Evolutionary conservation across 495 filamentous ascomycete species (phyloP), one percentile per base, ranked within the genome.

Genomic region (Lineolata rhizophorae): DNA sequence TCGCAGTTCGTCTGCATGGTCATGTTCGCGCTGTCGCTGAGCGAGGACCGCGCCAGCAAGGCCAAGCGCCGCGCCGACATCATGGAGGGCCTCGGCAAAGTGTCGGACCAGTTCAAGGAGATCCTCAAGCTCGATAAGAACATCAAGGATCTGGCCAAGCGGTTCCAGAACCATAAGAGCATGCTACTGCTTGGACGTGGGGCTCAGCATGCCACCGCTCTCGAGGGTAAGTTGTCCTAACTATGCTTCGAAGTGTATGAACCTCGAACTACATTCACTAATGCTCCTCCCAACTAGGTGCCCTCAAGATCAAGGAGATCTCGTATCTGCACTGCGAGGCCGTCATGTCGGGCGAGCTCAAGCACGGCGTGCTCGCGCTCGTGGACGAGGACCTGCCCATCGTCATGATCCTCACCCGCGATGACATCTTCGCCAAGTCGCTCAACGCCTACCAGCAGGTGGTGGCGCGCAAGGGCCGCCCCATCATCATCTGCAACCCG

Each of bases 391-490:
- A 91, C 53, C 67, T 97, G 18, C 87, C 87, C 35, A 97, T 97
- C 53, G 92, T 97, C 60, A 97, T 97, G 87, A 94, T 97, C 43
- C 61, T 97, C 20, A 97, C 87, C 16, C 74, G 90, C 31, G 87
- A 97, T 53, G 65, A 81, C 37, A 71, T 97, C 48, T 97, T 95
- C 58, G 72, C 72, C 51, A 97, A 97, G 59, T 94, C 85, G 8
- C 61, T 97, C 38, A 97, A 97, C 51, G 87, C 87, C 44, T 97
- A 95, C 51, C 87, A 97, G 58, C 87, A 97, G 64, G 87, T 97
- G 44, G 77, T 90, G 61, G 87, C 87, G 44, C 83, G 87, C 45
- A 66, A 69, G 41, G 87, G 87, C 42, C 80, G 82, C 40, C 87
- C 87, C 20, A 95, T 97, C 51, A 87, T 97, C 33, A 97, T 97